Evolutionary conservation across 129 eudicot species (phyloP), one percentile per base, ranked within the genome.

Genomic region (Solidago caesia): DNA sequence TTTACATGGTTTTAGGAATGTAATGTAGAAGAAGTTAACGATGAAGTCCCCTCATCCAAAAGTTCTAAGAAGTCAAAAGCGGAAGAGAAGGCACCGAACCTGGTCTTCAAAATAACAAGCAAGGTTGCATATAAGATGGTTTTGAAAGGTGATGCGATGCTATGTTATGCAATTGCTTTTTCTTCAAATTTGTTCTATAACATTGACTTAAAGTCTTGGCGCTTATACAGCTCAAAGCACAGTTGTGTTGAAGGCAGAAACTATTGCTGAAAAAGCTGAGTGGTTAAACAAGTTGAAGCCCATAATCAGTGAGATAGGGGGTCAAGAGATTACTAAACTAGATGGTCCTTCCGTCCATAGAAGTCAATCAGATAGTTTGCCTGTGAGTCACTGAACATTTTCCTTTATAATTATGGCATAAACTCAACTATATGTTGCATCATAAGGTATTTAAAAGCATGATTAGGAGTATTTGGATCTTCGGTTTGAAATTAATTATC

Each of bases 201-300:
- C 65, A 60, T 26, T 27, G 43, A n/a, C 68, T 26, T 72, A 41
- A 76, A 60, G 44, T 44, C 67, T 52, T 68, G 8, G 45, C 75
- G 29, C 58, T 63, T 52, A 52, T 79, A 80, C 96, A 95, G 99
- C 96, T 64, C 97, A 95, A 60, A 87, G 94, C 70, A 91, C 94
- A 69, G 97, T 95, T 68, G 71, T 95, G 44, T 81, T 95, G 65
- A 95, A 95, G 83, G 99, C 99, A 16, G 99, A 95, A 83, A 95
- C 91, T 77, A 42, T 70, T 86, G 91, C 94, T 5, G 96, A 91
- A 39, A 95, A 91, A 84, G 81, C 67, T 21, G 99, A 87, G 77
- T 91, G 99, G 99, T 63, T 95, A 65, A 89, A 84, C 68, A 95
- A 85, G 76, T 87, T 95, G 70, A 82, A 75, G 72, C 75, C 76